Base-by-base conservation (phyloP, 192 early-diverging fungal species). In the Linnemannia hyalina region DNA sequence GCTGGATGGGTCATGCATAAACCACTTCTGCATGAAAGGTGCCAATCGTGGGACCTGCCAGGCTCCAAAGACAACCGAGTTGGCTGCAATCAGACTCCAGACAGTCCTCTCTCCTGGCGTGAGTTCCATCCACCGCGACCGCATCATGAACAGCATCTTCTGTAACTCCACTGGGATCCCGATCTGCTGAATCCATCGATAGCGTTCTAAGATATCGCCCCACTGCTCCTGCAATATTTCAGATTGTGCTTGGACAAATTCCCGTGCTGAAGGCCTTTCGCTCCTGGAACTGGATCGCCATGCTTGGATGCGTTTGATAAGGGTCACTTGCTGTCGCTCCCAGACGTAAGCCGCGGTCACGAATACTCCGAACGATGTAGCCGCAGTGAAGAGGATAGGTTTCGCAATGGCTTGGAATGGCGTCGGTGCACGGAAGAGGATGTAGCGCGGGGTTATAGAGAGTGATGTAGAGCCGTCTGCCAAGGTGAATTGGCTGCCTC, bases 1-100 rank as follows among this genome's bases (percentile, higher is more conserved):
- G 4, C 91, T 91, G 8, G 90, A 85, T 13, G 97, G 95, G 47
- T 97, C 91, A 83, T 98, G 96, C 71, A 94, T 75, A 81, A 98
- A 98, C 87, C 92, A 89, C 29, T 91, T 89, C 11, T 76, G 70
- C 96, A 98, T 97, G 63, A 97, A 94, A 3, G 93, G 89, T 26
- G 85, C 68, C 35, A 95, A 75, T 1, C 90, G 86, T 36, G 81
- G 79, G 0, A 97, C 77, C 76, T 93, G 93, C 97, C 97, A 98
- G 47, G 91, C 89, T 3, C 78, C 89, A 91, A 96, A 96, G 23
- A 97, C 93, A n/a, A 91, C 87, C 1, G 90, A 81, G 70, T 97
- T 96, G 73, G 96, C 41, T n/a, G 89, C 96, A 10, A 94, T 93
- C 26, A 97, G 88, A 73, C 86, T 35, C 91, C 88, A 65, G 81